phyloP scores from a whole-genome alignment of 2,329 filamentous ascomycete genomes.

The Aspergillus udagawae region DNA sequence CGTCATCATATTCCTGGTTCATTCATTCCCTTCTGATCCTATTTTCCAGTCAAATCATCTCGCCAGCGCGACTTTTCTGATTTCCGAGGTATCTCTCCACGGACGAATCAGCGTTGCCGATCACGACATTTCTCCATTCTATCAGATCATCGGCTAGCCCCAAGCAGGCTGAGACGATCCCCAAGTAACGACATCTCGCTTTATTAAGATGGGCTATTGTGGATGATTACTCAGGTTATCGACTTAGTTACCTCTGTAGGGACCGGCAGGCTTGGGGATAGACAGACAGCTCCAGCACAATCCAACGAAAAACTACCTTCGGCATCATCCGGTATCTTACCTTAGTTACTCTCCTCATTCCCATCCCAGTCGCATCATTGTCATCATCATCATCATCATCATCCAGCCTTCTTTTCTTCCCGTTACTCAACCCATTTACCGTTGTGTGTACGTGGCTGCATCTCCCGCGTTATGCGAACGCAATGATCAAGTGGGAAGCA shows the following conservation, averaged over 20 bases:
- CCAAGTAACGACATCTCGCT: background rate
- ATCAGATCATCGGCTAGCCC: slow-evolving; percentile 39
- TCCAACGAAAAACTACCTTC: background rate
- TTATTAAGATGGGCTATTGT: background rate
- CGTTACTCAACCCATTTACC: slow-evolving; percentile 9
- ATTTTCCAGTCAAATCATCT: background rate
- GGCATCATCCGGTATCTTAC: background rate
- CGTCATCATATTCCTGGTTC: background rate
- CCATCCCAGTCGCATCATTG: slow-evolving; percentile 6
- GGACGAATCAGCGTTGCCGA: slow-evolving; percentile 30
- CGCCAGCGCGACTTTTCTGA: background rate
- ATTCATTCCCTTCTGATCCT: background rate
- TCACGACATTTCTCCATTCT: slow-evolving; percentile 44
- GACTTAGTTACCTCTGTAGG: background rate
- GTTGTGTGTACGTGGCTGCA: slow-evolving; percentile 22
- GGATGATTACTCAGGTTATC: background rate
- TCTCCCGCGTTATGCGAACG: slow-evolving; percentile 20
- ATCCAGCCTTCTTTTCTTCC: slow-evolving; percentile 1
- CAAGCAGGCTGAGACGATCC: slow-evolving; percentile 21
- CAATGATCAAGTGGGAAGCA: slow-evolving; percentile 1
- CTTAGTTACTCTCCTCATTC: slow-evolving; percentile 3
- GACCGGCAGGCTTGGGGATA: background rate
- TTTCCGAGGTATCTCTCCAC: slow-evolving; percentile 9
- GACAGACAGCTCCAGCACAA: background rate
- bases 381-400: background rate